phyloP scores from a whole-genome alignment of 202 grass and related monocot genomes.

The Hordeum pubiflorum region DNA sequence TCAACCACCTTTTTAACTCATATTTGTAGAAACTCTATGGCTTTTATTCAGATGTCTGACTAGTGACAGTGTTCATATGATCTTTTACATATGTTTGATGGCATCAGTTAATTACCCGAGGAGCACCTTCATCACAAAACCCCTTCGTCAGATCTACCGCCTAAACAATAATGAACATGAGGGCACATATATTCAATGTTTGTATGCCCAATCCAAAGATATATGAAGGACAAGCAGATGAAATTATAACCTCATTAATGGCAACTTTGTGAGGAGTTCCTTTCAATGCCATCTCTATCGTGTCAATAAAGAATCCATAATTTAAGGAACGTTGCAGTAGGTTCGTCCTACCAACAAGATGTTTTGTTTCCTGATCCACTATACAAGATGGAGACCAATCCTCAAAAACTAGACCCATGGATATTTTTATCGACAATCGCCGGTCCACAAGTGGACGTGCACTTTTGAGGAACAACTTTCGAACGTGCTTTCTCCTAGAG shows the following conservation, averaged over 20 bases:
- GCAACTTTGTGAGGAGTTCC: conserved; percentile 81
- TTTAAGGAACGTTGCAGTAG: conserved; percentile 75
- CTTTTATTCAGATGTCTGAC: conserved; percentile 27
- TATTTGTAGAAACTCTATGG: conserved; percentile 9
- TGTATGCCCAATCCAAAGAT: neutral
- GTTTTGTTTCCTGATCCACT: neutral
- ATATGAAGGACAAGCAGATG: neutral
- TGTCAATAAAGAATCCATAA: conserved; percentile 88
- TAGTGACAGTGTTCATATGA: neutral
- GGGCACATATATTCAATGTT: neutral
- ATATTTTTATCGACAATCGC: no score
- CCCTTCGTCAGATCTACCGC: conserved; percentile 87
- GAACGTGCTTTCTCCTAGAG: no score
- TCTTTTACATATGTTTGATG: conserved; percentile 74
- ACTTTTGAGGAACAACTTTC: no score
- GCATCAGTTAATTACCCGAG: conserved; percentile 84
- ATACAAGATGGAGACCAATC: no score
- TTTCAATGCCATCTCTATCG: conserved; percentile 77
- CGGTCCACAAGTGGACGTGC: no score
- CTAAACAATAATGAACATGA: conserved; percentile 21
- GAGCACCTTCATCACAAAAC: conserved; percentile 73
- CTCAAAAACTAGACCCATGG: no score
- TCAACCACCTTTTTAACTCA: neutral
- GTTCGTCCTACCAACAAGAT: conserved; percentile 50
- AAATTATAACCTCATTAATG: conserved; percentile 66